These are phyloP conservation scores for Saitoella complicata DNA, from an alignment of 805 yeast species.

Conservation along the genomic window DNA sequence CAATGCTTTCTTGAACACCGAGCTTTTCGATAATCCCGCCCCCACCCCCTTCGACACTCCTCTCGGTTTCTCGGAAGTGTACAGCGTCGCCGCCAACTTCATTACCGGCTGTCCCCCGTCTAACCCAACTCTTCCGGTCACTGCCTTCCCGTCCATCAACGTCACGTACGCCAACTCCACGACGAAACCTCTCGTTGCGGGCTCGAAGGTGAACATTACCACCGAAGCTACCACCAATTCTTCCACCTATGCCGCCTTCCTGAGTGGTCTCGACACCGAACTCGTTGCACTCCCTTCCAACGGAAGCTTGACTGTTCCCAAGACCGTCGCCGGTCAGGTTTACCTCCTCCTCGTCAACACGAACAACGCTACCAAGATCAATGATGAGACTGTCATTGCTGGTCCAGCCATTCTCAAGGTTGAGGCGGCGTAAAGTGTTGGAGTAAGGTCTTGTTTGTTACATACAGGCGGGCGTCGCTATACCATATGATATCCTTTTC, in stretches of 20 bases:
- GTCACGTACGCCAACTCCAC: not conserved
- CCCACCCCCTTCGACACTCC: conserved; percentile 3
- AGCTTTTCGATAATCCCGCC: not conserved
- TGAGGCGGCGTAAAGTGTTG: too few relatives aligned
- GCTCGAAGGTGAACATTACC: conserved; percentile 2
- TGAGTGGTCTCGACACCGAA: not conserved
- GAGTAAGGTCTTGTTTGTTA: too few relatives aligned
- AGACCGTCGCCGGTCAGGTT: conserved; percentile 2
- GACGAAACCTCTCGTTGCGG: not conserved
- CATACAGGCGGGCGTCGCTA: too few relatives aligned
- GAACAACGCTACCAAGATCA: conserved; percentile 1
- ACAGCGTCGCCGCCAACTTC: conserved; percentile 3
- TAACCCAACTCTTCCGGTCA: conserved; percentile 6
- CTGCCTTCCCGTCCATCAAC: conserved; percentile 2
- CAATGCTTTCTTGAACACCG: not conserved
- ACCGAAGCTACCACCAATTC: not conserved
- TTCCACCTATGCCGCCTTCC: conserved; percentile 3
- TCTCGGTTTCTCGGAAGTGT: conserved; percentile 1
- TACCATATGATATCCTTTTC: too few relatives aligned
- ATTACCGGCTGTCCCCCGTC: conserved; percentile 4
- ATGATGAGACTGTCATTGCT: not conserved
- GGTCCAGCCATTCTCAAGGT: conserved; percentile 5
- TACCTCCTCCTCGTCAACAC: conserved; percentile 1
- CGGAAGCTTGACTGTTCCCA: conserved; percentile 1
- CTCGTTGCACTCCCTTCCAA: not conserved